These are phyloP conservation scores for Mycena floridula DNA, from an alignment of 768 basidiomycete genomes.

Conservation along the genomic window DNA sequence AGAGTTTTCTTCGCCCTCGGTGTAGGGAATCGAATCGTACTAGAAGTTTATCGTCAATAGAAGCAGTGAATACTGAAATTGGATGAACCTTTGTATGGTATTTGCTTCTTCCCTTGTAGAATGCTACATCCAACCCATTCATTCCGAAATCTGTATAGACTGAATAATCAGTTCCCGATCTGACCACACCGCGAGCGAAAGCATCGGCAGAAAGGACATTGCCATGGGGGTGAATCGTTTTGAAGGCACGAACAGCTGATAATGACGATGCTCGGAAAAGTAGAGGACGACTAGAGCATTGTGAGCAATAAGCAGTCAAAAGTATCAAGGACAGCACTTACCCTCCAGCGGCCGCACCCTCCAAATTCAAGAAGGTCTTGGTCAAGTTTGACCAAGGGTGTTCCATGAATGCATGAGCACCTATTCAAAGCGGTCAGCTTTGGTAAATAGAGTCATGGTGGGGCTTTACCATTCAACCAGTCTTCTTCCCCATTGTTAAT, in stretches of 20 bases:
- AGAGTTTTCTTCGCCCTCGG: constrained; percentile 43
- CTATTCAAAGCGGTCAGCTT: too few species aligned
- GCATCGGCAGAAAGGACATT: constrained; percentile 66
- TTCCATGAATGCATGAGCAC: constrained; percentile 53
- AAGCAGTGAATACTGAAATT: too few species aligned
- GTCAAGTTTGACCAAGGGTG: constrained; percentile 71
- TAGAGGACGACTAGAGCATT: constrained; percentile 71
- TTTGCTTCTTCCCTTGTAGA: constrained; percentile 65
- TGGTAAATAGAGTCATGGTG: too few species aligned
- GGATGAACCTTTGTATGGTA: too few species aligned
- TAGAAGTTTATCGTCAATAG: too few species aligned
- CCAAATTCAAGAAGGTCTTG: constrained; percentile 71
- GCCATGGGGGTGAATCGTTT: constrained; percentile 62
- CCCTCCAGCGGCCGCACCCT: constrained; percentile 77
- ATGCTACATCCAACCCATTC: constrained; percentile 73
- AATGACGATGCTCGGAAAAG: constrained; percentile 69
- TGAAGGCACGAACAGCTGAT: constrained; percentile 49
- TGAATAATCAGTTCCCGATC: constrained; percentile 68
- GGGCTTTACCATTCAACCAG: constrained; percentile 57
- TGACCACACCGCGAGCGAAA: constrained; percentile 58
- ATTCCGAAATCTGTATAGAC: constrained; percentile 55
- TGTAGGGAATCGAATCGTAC: constrained; percentile 60
- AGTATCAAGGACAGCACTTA: too few species aligned
- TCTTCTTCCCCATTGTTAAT: constrained; percentile 87
- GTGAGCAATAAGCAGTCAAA: too few species aligned